Base-by-base conservation (phyloP, 306 rosid species). In the Ceratonia siliqua region DNA sequence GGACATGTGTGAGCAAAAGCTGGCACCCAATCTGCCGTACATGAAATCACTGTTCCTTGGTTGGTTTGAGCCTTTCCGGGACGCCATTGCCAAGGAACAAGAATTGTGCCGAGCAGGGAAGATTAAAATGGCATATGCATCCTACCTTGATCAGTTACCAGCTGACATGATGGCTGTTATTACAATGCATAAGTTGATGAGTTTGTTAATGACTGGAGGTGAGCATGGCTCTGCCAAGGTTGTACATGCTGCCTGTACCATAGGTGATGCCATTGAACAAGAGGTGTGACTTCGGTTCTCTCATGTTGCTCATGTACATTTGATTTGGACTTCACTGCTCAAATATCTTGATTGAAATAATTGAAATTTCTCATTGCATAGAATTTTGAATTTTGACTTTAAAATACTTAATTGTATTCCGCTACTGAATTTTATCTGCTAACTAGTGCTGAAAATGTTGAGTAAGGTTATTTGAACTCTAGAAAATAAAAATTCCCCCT, bases 1-100 rank as follows among this genome's bases (percentile, higher is more conserved):
- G 89, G 99, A 92, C 77, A 90, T 94, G 99, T 94, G 97, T 67
- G 83, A 87, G 84, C 89, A 92, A 59, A 92, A 89, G 87, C 75
- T 92, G 77, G 96, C 96, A 18, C 99, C 99, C 9, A 92, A 87
- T 81, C 75, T 94, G 86, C 99, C 99, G 0, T 94, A 90, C 74
- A 85, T 90, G 90, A 94, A 94, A 80, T 82, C 92, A 1, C 74
- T 94, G 69, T 94, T 94, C 72, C 99, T 94, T 25, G 99, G 99
- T 42, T 94, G 97, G 97, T 94, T 92, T 78, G 99, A 92, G 84
- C 97, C 97, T 66, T 62, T 94, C 14, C 78, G 78, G 49, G 83
- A 86, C 33, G 92, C 88, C 76, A 94, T 94, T 75, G 81, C 35
- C 10, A 83, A 86, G 57, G 97, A 94, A 57, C 97, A 94, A 46